Evolutionary conservation across 2,329 filamentous ascomycete genomes (phyloP).

Genomic region (Bipolaris gigantea): DNA sequence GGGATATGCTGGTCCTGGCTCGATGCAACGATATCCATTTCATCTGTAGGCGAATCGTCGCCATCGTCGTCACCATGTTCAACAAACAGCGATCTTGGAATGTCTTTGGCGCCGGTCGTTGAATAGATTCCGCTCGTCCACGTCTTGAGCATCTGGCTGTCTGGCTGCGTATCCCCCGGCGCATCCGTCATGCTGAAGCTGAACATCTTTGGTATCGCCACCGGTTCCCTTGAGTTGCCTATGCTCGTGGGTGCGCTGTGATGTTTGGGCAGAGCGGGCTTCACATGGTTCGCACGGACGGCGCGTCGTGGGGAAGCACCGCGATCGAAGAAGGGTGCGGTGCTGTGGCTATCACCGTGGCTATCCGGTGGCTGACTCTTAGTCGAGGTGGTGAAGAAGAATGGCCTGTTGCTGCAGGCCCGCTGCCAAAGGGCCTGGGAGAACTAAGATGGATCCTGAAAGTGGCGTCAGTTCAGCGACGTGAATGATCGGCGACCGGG

Average conservation of each 20-base stretch:
- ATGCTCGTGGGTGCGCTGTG: constrained; percentile 38
- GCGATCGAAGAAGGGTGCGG: constrained; percentile 16
- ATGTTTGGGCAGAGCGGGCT: constrained; percentile 31
- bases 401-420: constrained; percentile 26
- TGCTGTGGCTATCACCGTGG: constrained; percentile 11
- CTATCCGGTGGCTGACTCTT: constrained; percentile 17
- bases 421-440: constrained; percentile 43
- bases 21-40: constrained; percentile 25
- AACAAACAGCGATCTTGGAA: constrained; percentile 25
- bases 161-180: constrained; percentile 52
- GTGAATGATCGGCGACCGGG: constrained; percentile 35
- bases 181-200: constrained; percentile 46
- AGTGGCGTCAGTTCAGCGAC: constrained; percentile 25
- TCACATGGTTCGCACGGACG: constrained; percentile 33
- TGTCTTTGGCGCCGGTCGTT: constrained; percentile 14
- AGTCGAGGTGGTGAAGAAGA: constrained; percentile 33
- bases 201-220: constrained; percentile 30
- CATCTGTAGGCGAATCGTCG: constrained; percentile 23
- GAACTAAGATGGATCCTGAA: constrained; percentile 42
- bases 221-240: constrained; percentile 21
- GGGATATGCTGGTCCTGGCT: constrained; percentile 32
- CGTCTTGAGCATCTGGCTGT: constrained; percentile 51
- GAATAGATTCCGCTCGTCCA: constrained; percentile 39
- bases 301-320: constrained; percentile 35
- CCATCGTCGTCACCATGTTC: constrained; percentile 22